Conservation (phyloP, 1,284 basidiomycete species). For the Quambalaria eucalypti region DNA sequence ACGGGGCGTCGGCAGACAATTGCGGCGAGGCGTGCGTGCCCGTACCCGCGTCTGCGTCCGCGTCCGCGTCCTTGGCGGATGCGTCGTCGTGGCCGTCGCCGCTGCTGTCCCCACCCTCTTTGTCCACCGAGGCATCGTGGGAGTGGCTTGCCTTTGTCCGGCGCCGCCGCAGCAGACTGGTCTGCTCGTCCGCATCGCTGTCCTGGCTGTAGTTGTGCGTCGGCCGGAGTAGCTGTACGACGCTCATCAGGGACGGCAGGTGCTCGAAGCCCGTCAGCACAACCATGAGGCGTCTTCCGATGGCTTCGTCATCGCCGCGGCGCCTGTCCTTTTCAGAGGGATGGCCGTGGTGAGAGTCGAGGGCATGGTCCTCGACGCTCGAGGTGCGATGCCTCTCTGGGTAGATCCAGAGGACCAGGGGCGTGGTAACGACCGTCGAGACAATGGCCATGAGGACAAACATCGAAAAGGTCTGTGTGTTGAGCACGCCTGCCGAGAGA, state of each 20-base stretch:
- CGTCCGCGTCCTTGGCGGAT: not conserved
- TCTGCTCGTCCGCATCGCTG: constrained; percentile 1
- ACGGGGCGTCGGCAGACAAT: too few species aligned
- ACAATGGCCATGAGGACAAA: constrained; percentile 80
- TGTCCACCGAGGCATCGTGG: constrained; percentile 11
- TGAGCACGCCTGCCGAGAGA: constrained; percentile 67
- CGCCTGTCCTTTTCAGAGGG: constrained; percentile 7
- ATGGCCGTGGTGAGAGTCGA: constrained; percentile 15
- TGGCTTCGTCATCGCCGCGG: constrained; percentile 11
- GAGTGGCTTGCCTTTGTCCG: constrained; percentile 7
- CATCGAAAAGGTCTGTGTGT: constrained; percentile 62
- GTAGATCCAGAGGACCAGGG: constrained; percentile 67
- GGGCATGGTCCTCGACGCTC: constrained; percentile 9
- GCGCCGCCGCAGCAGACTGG: constrained; percentile 17
- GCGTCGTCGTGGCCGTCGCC: constrained; percentile 9
- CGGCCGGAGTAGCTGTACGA: constrained; percentile 52
- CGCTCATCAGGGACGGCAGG: constrained; percentile 55
- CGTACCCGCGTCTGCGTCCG: not conserved
- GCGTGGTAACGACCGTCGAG: constrained; percentile 81
- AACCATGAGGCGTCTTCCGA: constrained; percentile 58
- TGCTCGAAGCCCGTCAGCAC: constrained; percentile 87
- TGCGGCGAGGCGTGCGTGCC: not conserved
- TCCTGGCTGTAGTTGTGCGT: not conserved
- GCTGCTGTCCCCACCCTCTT: constrained; percentile 7
- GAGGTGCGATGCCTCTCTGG: constrained; percentile 51